Percentiles rank a stretch among this genome's conserved stretches.
Conservation (phyloP, 1,284 basidiomycete species). For the Ustilago bromivora region DNA sequence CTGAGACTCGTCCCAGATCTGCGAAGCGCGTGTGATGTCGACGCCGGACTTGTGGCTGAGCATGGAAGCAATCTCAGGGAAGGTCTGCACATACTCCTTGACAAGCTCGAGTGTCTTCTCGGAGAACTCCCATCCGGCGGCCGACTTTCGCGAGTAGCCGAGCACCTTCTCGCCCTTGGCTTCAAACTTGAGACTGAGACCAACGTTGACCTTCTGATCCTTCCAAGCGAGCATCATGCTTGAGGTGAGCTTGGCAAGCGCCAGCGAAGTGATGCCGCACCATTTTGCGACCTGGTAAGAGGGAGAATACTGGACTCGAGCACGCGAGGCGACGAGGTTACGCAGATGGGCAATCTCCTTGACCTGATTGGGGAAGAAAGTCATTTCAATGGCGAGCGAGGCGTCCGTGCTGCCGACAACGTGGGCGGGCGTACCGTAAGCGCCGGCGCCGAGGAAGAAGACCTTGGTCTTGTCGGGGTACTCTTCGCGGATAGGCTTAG, state of each 20-base stretch:
- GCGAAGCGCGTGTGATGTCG: constrained; percentile 77
- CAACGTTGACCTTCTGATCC: constrained; percentile 85
- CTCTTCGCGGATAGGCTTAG: constrained; percentile 85
- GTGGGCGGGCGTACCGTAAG: constrained; percentile 93
- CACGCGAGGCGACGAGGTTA: constrained; percentile 55
- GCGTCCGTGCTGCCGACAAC: constrained; percentile 77
- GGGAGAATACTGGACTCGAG: constrained; percentile 51
- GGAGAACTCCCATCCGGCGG: constrained; percentile 92
- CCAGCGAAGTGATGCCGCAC: constrained; percentile 57
- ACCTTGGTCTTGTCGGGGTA: constrained; percentile 90
- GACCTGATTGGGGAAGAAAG: constrained; percentile 60
- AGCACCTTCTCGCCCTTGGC: constrained; percentile 95
- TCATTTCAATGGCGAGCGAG: constrained; percentile 60
- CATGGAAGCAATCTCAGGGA: constrained; percentile 64
- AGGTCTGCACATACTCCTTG: constrained; percentile 77
- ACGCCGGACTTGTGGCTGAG: constrained; percentile 71
- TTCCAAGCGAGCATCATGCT: constrained; percentile 87
- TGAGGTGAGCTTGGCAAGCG: constrained; percentile 87
- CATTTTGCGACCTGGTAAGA: constrained; percentile 57
- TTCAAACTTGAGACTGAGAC: constrained; percentile 95
- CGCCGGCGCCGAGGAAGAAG: constrained; percentile 93
- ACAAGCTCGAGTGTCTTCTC: constrained; percentile 86
- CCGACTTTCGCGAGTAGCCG: constrained; percentile 88
- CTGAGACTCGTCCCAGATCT: constrained; percentile 77
- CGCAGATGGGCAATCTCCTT: constrained; percentile 60